Evolutionary conservation across 768 basidiomycete species (phyloP), one percentile per base, ranked within the genome.

Genomic region (Leucosporidium scottii): DNA sequence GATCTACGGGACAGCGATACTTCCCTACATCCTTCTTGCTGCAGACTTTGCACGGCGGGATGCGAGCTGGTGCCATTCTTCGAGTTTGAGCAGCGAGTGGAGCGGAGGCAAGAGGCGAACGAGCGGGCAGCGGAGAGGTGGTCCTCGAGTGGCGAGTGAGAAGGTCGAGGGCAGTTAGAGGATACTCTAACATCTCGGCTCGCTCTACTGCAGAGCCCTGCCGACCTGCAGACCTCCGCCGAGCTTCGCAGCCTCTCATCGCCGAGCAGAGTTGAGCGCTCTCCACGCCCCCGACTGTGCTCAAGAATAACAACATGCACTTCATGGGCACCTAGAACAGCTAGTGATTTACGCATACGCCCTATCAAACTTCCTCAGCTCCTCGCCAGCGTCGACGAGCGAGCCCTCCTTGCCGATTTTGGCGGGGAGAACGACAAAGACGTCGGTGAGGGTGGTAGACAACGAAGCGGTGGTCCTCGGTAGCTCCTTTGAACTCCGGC

Each of bases 311-410:
- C 39, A 44, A 44, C 39, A 44, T 9, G 39, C 39, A 44, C 39
- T 44, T 8, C 10, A 44, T 13, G 15, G 15, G 7, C 13, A 8
- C 7, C 8, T 44, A 44, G 15, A 44, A 4, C 1, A n/a, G 3
- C 9, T 10, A 3, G 15, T 15, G 9, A 21, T 34, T 23, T 57
- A 57, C 30, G 31, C 21, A 47, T 62, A 67, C 23, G 61, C 61
- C 50, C 57, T 4, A 23, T n/a, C 28, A 3, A 67, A 7, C 39
- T n/a, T 39, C 30, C 61, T 39, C 23, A 59, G 30, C 66, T 67
- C 66, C 49, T 67, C 66, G 20, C 56, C 66, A 3, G 66, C 66
- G 4, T 67, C 66, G 30, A 67, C 39, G 13, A 67, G 44, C 13
- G 39, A 48, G 17, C 49, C n/a, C n/a, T 66, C 65, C 48, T 47